Evolutionary conservation across 345 rosid genomes (phyloP).

Genomic region (Brassica rapa): DNA sequence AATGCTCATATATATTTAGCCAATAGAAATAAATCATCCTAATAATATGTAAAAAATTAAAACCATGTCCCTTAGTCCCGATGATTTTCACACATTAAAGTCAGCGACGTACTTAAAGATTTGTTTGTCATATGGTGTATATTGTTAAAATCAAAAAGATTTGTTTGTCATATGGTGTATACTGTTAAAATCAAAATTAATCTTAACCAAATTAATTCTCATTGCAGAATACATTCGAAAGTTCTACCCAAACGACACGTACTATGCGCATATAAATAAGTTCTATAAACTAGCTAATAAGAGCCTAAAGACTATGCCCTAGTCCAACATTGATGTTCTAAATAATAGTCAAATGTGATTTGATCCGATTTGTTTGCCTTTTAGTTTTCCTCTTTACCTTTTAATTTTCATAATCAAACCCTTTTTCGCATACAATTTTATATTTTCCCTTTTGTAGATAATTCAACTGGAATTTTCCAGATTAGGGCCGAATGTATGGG

Average conservation of each 20-base stretch:
- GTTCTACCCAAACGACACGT: constrained; percentile 4
- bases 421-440: constrained; percentile 34
- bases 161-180: not conserved
- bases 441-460: too few species aligned
- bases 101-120: not conserved
- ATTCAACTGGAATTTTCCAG: too few species aligned
- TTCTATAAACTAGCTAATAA: not conserved
- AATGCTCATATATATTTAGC: constrained; percentile 4
- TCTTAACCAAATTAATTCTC: constrained; percentile 11
- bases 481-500: too few species aligned
- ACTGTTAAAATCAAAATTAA: not conserved
- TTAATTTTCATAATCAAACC: constrained; percentile 24
- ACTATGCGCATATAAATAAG: constrained; percentile 24
- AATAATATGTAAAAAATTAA: not conserved
- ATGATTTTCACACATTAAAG: not conserved
- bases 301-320: constrained; percentile 25
- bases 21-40: not conserved
- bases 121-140: not conserved
- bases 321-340: constrained; percentile 36
- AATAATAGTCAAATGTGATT: constrained; percentile 39
- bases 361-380: constrained; percentile 42
- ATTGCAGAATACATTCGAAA: constrained; percentile 3
- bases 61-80: not conserved
- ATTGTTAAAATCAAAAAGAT: too few species aligned
- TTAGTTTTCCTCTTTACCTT: constrained; percentile 8